Base-by-base conservation (phyloP, 345 rosid genomes). In the Boechera stricta region DNA sequence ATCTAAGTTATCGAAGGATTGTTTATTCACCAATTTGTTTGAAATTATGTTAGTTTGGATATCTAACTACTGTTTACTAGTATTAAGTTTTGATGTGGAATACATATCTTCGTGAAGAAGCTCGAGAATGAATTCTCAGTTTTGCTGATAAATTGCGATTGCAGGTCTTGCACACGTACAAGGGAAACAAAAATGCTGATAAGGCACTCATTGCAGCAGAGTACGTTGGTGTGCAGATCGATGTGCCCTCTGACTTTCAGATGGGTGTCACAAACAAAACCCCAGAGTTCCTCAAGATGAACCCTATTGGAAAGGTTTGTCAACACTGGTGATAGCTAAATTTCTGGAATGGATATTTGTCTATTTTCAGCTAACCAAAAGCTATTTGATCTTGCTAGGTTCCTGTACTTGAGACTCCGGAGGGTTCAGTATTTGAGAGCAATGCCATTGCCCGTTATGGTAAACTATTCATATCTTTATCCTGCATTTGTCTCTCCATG, bases 291-390 rank as follows among this genome's bases (percentile, higher is more conserved):
- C 80, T 92, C 49, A 90, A 87, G 85, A 86, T 89, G 98, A 94
- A 90, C 74, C 98, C 98, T 54, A 82, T 91, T 67, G 98, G 98
- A 49, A 94, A 94, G 97, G 97, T 94, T 47, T n/a, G 11, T 1
- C 11, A 64, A 64, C 11, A 56, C 62, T 54, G 4, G 7, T 64
- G 9, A n/a, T 65, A 7, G 31, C 21, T 54, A 10, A 1, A 54
- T 24, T 33, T 6, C 58, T 55, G 51, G 9, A 68, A 5, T 39
- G 1, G 16, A 4, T 36, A 18, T 38, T 7, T 1, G 5, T 61
- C 16, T 39, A 5, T 33, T 31, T 36, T 41, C 13, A 42, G 53
- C 70, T 73, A 35, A 73, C 35, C 1, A 18, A 35, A 33, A 11
- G 29, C 61, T 56, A 0, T 41, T 1, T 67, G 48, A 7, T 72